Base-by-base conservation (phyloP, 257 asterid genomes). In the Euphrasia confusa region DNA sequence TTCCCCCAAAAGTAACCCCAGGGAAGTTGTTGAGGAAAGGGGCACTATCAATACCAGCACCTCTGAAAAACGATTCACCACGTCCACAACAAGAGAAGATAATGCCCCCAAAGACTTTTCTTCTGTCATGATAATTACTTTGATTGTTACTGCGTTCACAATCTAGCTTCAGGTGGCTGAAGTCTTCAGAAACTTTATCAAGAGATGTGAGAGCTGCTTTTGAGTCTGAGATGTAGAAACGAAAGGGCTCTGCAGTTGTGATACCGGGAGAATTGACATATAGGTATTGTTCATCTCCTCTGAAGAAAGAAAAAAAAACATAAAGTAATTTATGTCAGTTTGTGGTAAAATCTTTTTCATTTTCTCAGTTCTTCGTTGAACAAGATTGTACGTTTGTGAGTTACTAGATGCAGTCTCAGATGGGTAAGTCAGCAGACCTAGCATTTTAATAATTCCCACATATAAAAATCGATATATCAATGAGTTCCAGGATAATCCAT, bases 71-170 rank as follows among this genome's bases (percentile, higher is more conserved):
- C 0, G 86, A 61, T 65, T 76, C 81, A 2, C 84, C 86, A 2
- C 95, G 88, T 9, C 98, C 90, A 77, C 90, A 79, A 39, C 95
- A 86, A 70, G 93, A 56, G 50, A 88, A 88, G 35, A 84, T 52
- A 10, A 91, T 55, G 54, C 96, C 86, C 10, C 98, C 95, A 55
- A 88, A 88, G 35, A 88, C 84, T 52, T 70, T 54, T 65, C 71
- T 60, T 67, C 74, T 84, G 27, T 58, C 57, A 15, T 48, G 10
- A 55, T 47, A 37, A 54, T 54, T 14, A 13, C 15, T 61, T 26
- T 52, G 55, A 63, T 40, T 28, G 17, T 58, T 7, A 39, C 30
- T 48, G 14, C 28, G 12, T 11, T 73, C 74, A 27, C 60, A 55
- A 27, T 66, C 79, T 49, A 68, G 73, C 77, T 74, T 78, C 70